Evolutionary conservation across 257 asterid genomes (phyloP).

Genomic region (Salvia miltiorrhiza): DNA sequence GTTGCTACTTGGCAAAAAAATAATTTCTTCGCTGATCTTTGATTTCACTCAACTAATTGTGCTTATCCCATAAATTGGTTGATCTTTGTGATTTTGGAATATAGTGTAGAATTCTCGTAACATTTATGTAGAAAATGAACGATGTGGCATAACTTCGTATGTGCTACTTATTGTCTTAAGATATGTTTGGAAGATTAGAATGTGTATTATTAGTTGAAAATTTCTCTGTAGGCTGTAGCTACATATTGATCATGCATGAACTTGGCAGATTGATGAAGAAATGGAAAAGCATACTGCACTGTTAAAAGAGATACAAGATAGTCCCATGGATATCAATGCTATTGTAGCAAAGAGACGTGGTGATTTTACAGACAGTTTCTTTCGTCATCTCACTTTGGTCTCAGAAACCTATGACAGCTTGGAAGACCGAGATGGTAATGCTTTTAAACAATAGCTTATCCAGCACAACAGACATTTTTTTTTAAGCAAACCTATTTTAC

Average conservation of each 20-base stretch:
- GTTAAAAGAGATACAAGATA: slow-evolving; percentile 75
- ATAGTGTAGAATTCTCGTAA: not conserved
- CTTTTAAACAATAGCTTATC: not conserved
- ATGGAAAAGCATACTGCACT: slow-evolving; percentile 72
- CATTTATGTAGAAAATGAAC: not conserved
- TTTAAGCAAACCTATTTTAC: not conserved
- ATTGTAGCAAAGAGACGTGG: slow-evolving; percentile 76
- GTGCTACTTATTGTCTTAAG: not conserved
- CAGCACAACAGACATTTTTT: not conserved
- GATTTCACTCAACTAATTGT: slow-evolving; percentile 1
- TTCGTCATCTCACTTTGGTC: slow-evolving; percentile 69
- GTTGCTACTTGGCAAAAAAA: not conserved
- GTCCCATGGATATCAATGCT: slow-evolving; percentile 72
- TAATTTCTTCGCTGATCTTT: not conserved
- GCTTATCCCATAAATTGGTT: not conserved
- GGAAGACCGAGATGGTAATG: slow-evolving; percentile 88
- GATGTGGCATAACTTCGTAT: not conserved
- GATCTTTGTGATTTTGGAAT: not conserved
- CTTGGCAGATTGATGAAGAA: slow-evolving; percentile 88
- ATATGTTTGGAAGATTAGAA: slow-evolving; percentile 9
- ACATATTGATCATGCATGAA: slow-evolving; percentile 30
- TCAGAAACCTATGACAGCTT: slow-evolving; percentile 62
- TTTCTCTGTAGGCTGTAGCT: not conserved
- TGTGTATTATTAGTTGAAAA: not conserved
- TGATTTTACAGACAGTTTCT: slow-evolving; percentile 81